phyloP scores from a whole-genome alignment of 148 eudicot species.

The Gaultheria prostrata region DNA sequence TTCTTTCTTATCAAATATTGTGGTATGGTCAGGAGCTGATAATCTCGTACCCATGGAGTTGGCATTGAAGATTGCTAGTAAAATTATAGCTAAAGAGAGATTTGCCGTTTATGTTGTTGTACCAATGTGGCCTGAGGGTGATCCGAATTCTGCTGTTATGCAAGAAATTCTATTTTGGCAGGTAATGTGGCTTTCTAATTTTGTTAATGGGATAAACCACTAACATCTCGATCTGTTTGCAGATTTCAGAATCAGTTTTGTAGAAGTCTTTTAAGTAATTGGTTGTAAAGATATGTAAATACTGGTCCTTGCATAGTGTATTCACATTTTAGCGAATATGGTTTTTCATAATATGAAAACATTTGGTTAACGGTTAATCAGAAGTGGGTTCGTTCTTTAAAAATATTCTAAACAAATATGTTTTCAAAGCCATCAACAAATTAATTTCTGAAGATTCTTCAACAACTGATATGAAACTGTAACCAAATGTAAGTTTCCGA shows the following conservation, averaged over 20 bases:
- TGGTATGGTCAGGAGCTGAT: slow-evolving; percentile 74
- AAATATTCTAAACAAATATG: not conserved
- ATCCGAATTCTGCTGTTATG: slow-evolving; percentile 69
- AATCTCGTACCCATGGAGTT: slow-evolving; percentile 94
- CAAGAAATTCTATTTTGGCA: slow-evolving; percentile 99
- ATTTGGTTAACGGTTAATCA: not conserved
- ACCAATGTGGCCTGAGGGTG: slow-evolving; percentile 99
- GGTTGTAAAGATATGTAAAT: not conserved
- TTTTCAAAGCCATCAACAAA: not conserved
- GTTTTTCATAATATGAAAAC: not conserved
- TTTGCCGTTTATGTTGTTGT: slow-evolving; percentile 85
- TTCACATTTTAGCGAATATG: not conserved
- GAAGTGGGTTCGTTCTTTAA: not conserved
- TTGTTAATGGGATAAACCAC: not conserved
- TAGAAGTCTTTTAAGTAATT: not conserved
- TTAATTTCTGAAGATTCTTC: not conserved
- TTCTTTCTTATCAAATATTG: not conserved
- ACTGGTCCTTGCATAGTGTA: not conserved
- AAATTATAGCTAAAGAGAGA: slow-evolving; percentile 86
- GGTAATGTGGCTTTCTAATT: slow-evolving; percentile 38
- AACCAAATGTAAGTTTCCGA: not conserved
- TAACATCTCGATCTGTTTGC: not conserved
- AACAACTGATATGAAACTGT: not conserved
- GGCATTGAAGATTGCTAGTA: slow-evolving; percentile 79
- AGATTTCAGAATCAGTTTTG: not conserved